Evolutionary conservation across 371 early-diverging fungal species (phyloP), one percentile per base, ranked within the genome.

Genomic region (Apophysomyces ossiformis): DNA sequence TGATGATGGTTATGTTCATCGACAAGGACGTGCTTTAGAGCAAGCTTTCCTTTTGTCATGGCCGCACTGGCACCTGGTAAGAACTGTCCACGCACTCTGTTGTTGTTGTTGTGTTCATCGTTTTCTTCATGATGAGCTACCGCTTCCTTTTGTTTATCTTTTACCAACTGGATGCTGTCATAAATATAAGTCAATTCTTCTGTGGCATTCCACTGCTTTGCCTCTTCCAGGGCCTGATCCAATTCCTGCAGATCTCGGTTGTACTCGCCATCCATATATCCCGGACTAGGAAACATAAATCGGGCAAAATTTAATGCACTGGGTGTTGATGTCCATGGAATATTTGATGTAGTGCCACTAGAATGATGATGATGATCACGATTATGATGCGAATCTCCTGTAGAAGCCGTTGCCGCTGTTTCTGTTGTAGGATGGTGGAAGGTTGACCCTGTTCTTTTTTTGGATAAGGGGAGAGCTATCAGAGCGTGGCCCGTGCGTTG

Each of bases 401-500:
- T 26, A 26, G 32, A 26, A 26, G 2, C 2, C 2, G 32, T 26
- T 26, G 16, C 67, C 37, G 41, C 67, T 69, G 54, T n/a, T 72
- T 26, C 58, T 61, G 16, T 16, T 47, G n/a, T 38, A 50, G 5
- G 46, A 57, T 37, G 70, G 64, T 15, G 71, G 16, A 15, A 21
- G 13, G 56, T 43, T 13, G 65, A 57, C 35, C 69, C 47, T 1
- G 86, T 85, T 78, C 84, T 86, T 21, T 82, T 78, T n/a, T 72
- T 70, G 4, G 85, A 85, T 0, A 84, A 50, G 2, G 93, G 93
- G 9, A 91, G 81, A 1, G 91, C 90, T 21, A 91, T 63, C 0
- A 87, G 86, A 0, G 90, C 89, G 61, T 81, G 66, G 38, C 71
- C 41, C 7, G 81, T 61, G 26, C 93, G 83, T 61, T 88, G 85